A percentile compares a stretch with the other conserved stretches of the same genome.
phyloP scores from a whole-genome alignment of 352 stramenopile species.

The Phytophthora colocasiae region DNA sequence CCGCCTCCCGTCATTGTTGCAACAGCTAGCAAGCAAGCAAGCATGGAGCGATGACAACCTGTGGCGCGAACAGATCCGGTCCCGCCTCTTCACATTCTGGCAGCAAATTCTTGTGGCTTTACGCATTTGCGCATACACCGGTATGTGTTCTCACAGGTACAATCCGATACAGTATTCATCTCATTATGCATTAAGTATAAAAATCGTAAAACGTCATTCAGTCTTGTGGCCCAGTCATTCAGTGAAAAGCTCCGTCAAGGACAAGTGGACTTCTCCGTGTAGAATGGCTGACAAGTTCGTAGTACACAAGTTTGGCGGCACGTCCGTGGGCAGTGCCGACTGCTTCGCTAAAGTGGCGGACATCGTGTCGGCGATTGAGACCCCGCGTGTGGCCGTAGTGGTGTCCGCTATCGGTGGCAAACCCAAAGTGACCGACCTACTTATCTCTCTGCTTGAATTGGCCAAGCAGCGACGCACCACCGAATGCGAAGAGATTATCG shows the following conservation, averaged over 20 bases:
- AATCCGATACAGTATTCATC: slow-evolving; percentile 1
- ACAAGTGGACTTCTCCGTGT: slow-evolving; percentile 19
- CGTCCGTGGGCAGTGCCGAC: slow-evolving; percentile 92
- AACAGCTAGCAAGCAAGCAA: slow-evolving; percentile 12
- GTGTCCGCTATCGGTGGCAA: slow-evolving; percentile 97
- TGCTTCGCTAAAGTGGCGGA: slow-evolving; percentile 90
- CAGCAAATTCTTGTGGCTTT: slow-evolving; percentile 44
- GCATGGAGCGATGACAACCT: not conserved
- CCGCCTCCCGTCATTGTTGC: not conserved
- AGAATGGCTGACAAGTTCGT: slow-evolving; percentile 77
- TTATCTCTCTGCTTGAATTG: slow-evolving; percentile 91
- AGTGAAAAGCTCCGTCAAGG: slow-evolving; percentile 12
- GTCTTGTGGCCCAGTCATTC: slow-evolving; percentile 26
- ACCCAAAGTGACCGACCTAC: slow-evolving; percentile 96
- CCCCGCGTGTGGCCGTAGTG: slow-evolving; percentile 81
- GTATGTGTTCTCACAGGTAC: slow-evolving; percentile 10
- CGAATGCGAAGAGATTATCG: slow-evolving; percentile 76
- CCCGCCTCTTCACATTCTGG: slow-evolving; percentile 4
- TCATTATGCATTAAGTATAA: not conserved
- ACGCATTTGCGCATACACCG: slow-evolving; percentile 38
- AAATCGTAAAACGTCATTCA: slow-evolving; percentile 7
- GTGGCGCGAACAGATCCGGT: not conserved
- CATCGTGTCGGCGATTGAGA: slow-evolving; percentile 63
- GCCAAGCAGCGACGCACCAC: slow-evolving; percentile 84
- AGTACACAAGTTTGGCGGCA: slow-evolving; percentile 98